Base-by-base conservation (phyloP, 306 rosid genomes). In the Boehmeria nivea region DNA sequence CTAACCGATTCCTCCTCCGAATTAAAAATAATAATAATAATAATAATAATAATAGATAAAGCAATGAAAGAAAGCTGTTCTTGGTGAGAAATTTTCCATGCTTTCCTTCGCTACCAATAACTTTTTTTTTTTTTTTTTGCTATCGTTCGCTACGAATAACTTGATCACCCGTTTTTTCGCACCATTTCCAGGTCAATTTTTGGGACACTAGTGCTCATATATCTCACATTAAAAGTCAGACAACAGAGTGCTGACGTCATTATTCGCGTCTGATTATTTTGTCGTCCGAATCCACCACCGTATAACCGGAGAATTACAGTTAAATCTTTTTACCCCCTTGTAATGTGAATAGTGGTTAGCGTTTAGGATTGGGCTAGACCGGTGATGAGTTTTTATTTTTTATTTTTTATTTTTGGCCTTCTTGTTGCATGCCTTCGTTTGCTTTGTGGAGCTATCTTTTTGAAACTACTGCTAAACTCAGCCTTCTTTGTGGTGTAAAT, bases 191-290 rank as follows among this genome's bases (percentile, higher is more conserved):
- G 97, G 81, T 89, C 97, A 69, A 86, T 85, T 77, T 73, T 89
- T 71, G 97, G 97, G 61, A 83, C 97, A 25, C 71, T 89, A 76
- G 74, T 86, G 38, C 72, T 89, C 83, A 89, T 86, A 77, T 86
- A 77, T 76, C 78, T 86, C 64, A 89, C 97, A 14, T 46, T 89
- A 73, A 83, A 81, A 74, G 82, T 83, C 54, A 65, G 90, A 64
- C 85, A 79, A 67, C 85, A 79, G 72, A 75, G 47, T 61, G 76
- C 72, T 36, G 95, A 86, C 22, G 72, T 60, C 55, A 72, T 66
- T 59, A 31, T 31, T 31, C 36, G 9, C 9, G 36, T 31, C 36
- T 31, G 36, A 31, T 6, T 31, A 10, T 31, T 31, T 31, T 31
- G n/a, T n/a, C n/a, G n/a, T n/a, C n/a, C n/a, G n/a, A n/a, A n/a